A percentile compares a stretch with the other conserved stretches of the same genome.
Evolutionary conservation across 2,329 filamentous ascomycete genomes (phyloP).

Genomic region (Stylonectria norvegica): DNA sequence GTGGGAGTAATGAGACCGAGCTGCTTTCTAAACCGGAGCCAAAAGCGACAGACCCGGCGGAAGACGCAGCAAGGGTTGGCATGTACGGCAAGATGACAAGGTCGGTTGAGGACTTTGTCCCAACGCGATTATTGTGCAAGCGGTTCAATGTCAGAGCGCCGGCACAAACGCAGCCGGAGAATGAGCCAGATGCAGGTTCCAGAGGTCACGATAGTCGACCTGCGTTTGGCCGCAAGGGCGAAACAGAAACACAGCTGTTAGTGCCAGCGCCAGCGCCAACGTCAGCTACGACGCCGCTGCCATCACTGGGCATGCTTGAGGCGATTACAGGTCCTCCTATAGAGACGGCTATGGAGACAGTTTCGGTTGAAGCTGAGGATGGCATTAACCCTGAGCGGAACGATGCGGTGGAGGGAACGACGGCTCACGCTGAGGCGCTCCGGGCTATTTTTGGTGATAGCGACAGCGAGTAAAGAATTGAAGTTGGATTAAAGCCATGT

Average conservation of each 20-base stretch:
- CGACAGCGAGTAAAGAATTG: conserved; percentile 55
- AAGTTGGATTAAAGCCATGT: neutral
- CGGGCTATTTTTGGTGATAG: conserved; percentile 92
- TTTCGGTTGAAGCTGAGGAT: conserved; percentile 41
- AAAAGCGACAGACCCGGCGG: conserved; percentile 62
- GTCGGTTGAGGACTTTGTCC: conserved; percentile 67
- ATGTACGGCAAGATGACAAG: conserved; percentile 93
- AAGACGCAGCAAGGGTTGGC: conserved; percentile 80
- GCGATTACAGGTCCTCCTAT: conserved; percentile 12
- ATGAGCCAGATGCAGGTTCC: conserved; percentile 22
- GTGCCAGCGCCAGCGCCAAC: neutral
- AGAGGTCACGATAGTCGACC: conserved; percentile 7
- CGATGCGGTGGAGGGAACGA: conserved; percentile 60
- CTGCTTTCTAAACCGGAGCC: conserved; percentile 31
- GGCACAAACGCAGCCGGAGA: conserved; percentile 58
- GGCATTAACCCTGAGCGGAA: conserved; percentile 65
- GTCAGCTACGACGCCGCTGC: conserved; percentile 2
- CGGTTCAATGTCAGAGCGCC: conserved; percentile 85
- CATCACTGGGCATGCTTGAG: conserved; percentile 8
- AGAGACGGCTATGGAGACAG: conserved; percentile 3
- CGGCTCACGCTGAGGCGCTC: conserved; percentile 78
- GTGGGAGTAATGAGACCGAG: conserved; percentile 15
- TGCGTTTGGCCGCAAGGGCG: too few species aligned
- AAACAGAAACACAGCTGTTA: neutral
- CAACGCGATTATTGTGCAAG: conserved; percentile 85